A percentile compares a stretch with the other conserved stretches of the same genome.
Evolutionary conservation across 495 filamentous ascomycete genomes (phyloP).

Genomic region (Penicillium atrosanguineum): DNA sequence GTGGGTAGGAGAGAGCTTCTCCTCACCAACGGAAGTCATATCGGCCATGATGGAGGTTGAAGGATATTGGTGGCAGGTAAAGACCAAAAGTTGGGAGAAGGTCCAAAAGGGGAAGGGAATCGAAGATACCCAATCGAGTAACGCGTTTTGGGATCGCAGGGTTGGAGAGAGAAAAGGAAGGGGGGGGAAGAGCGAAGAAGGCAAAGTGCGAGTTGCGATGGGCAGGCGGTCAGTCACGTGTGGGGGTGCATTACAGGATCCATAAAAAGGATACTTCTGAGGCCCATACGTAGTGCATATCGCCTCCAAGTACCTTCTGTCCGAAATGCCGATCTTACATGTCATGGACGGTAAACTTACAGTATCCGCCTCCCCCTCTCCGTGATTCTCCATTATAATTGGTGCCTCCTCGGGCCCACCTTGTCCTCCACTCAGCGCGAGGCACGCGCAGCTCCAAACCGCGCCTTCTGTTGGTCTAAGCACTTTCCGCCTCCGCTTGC

Average conservation of each 20-base stretch:
- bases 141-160: conserved; percentile 49
- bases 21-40: conserved; percentile 46
- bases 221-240: conserved; percentile 45
- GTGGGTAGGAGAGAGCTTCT: conserved; percentile 49
- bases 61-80: conserved; percentile 4
- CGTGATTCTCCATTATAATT: neutral
- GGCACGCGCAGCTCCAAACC: neutral
- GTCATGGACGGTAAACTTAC: neutral
- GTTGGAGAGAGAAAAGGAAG: conserved; percentile 40
- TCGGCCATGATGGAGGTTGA: conserved; percentile 37
- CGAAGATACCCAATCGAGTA: conserved; percentile 52
- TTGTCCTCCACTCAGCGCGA: neutral
- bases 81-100: conserved; percentile 16
- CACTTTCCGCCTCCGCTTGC: too few species aligned
- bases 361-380: conserved; percentile 7
- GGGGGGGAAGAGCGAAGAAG: conserved; percentile 40
- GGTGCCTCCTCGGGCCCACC: neutral
- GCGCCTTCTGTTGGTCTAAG: too few species aligned
- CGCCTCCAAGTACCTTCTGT: neutral
- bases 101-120: conserved; percentile 50
- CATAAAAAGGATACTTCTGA: neutral
- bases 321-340: neutral
- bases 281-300: neutral
- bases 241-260: neutral
- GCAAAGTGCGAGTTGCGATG: conserved; percentile 37